Base-by-base conservation (phyloP, 768 basidiomycete species). In the Mycena alexandri region DNA sequence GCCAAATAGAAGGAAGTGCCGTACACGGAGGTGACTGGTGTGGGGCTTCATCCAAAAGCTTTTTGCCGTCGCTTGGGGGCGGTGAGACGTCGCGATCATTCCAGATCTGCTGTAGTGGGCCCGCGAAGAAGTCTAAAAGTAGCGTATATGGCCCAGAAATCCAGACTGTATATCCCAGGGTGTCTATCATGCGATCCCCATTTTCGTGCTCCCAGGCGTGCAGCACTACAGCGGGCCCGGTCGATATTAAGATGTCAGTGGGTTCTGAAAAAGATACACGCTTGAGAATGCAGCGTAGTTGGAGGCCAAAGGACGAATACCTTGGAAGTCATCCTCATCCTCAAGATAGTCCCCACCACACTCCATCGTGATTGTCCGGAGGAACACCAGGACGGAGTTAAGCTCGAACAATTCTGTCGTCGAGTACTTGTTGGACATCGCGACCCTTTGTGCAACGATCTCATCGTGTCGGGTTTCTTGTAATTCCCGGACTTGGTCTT, bases 321-420 rank as follows among this genome's bases (percentile, higher is more conserved):
- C 29, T 14, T 21, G 6, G 6, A 36, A 1, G 6, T 38, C 33
- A 22, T 50, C 63, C 5, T 56, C 55, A 0, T 29, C 54, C 11
- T 57, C 54, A 1, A 46, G 4, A 12, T 21, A 3, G 11, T 62
- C 29, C 6, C 17, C 22, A 10, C 42, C 33, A 36, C 22, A 11
- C 21, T 56, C 62, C 5, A 36, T 10, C 36, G 61, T 43, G 25
- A 64, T 16, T 13, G 44, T 43, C 2, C 47, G 3, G 24, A 65
- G 54, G 43, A 65, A 65, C 1, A 44, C 44, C 11, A 52, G 5
- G 0, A 33, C 57, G 1, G n/a, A 50, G 17, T 38, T 58, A 25
- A 65, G 50, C 22, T 59, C 56, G 10, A 65, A 19, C n/a, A 65
- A 38, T 21, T 65, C 63, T 13, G 43, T 17, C 29, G 56, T 58